phyloP scores from a whole-genome alignment of 176 grass and related monocot species.

The Eremochloa ophiuroides region DNA sequence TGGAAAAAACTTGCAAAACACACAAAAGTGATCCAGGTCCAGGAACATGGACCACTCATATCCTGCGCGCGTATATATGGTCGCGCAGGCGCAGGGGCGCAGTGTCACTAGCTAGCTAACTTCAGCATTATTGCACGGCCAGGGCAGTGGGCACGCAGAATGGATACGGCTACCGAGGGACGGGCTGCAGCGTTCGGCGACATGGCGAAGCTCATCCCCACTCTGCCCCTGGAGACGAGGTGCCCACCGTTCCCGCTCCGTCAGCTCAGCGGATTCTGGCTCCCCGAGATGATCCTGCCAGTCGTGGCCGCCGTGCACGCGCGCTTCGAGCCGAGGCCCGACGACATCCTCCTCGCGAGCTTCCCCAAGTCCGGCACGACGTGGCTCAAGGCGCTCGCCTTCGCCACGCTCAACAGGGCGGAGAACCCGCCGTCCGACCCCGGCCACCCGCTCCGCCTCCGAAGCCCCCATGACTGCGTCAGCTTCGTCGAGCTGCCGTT shows the following conservation, averaged over 20 bases:
- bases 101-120: no score
- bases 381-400: slow-evolving; percentile 29
- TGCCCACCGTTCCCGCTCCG: not conserved
- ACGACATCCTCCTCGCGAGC: slow-evolving; percentile 26
- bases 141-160: no score
- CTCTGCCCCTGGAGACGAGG: not conserved
- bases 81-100: no score
- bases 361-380: slow-evolving; percentile 41
- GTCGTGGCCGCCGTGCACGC: not conserved
- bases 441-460: not conserved
- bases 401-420: not conserved
- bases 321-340: not conserved
- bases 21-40: no score
- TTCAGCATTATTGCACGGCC: no score
- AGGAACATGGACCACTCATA: no score
- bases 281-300: not conserved
- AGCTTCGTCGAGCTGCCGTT: not conserved
- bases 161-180: no score
- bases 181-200: not conserved
- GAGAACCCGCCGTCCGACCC: not conserved
- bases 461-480: slow-evolving; percentile 40
- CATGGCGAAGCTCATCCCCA: not conserved
- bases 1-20: no score
- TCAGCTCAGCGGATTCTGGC: not conserved
- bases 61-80: no score